Conservation (phyloP, 1,284 basidiomycete species). For the Neotropicomus parvogracilis region DNA sequence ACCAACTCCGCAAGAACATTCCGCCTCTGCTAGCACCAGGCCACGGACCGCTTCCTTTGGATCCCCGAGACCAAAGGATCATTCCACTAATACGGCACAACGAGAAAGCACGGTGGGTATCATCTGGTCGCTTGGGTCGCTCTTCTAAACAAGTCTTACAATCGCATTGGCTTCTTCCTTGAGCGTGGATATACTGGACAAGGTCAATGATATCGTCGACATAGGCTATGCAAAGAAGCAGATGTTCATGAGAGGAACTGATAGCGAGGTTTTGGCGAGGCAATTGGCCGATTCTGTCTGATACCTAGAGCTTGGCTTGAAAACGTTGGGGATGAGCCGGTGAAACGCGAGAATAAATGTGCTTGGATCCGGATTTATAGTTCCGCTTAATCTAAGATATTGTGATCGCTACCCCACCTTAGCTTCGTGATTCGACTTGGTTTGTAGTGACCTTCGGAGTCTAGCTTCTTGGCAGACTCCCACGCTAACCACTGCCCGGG, state of each 20-base stretch:
- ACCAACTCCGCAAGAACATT: neutral
- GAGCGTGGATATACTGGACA: constrained; percentile 23
- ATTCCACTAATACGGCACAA: constrained; percentile 1
- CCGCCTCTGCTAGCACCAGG: neutral
- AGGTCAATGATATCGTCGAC: constrained; percentile 27
- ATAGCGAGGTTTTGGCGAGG: neutral
- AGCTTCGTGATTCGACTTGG: too few species aligned
- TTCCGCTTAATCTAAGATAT: too few species aligned
- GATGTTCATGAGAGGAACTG: constrained; percentile 4
- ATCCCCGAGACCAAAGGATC: constrained; percentile 15
- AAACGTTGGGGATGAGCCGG: too few species aligned
- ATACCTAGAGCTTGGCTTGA: neutral
- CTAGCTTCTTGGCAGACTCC: too few species aligned
- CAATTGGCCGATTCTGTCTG: neutral
- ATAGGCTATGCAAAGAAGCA: constrained; percentile 19
- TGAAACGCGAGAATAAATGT: too few species aligned
- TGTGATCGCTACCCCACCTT: too few species aligned
- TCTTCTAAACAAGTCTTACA: constrained; percentile 28
- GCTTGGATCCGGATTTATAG: too few species aligned
- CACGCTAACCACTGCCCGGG: too few species aligned
- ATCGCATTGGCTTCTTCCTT: constrained; percentile 22
- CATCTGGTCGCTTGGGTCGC: constrained; percentile 16
- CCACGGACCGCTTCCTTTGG: constrained; percentile 5
- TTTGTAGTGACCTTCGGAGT: too few species aligned
- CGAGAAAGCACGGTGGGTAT: constrained; percentile 11